phyloP scores from a whole-genome alignment of 202 grass and related monocot species.

The Setaria viridis region DNA sequence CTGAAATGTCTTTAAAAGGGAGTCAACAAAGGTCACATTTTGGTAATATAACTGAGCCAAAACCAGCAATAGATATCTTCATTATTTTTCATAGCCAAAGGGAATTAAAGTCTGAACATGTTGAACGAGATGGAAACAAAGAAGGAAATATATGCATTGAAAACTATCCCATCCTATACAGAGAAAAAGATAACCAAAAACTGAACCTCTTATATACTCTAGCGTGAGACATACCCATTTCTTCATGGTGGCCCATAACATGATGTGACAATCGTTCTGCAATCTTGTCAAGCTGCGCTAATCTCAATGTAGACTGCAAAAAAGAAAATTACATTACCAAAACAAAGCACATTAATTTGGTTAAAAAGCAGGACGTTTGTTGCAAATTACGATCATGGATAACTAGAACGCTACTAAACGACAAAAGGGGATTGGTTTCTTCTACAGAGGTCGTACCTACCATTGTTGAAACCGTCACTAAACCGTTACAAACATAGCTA shows the following conservation, averaged over 20 bases:
- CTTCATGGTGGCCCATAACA: constrained; percentile 97
- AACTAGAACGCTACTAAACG: constrained; percentile 38
- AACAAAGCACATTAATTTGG: constrained; percentile 5
- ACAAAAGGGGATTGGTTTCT: neutral
- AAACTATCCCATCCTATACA: constrained; percentile 6
- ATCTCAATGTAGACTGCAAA: constrained; percentile 85
- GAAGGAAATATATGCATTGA: constrained; percentile 16
- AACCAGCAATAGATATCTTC: constrained; percentile 12
- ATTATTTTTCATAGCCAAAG: constrained; percentile 41
- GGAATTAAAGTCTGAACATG: constrained; percentile 26
- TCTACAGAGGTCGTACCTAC: neutral
- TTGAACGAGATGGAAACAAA: neutral
- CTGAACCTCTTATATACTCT: constrained; percentile 25
- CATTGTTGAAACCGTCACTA: neutral
- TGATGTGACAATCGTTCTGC: constrained; percentile 84
- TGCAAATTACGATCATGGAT: constrained; percentile 14
- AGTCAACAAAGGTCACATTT: constrained; percentile 20
- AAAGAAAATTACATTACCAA: constrained; percentile 37
- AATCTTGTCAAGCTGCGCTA: constrained; percentile 96
- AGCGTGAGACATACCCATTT: constrained; percentile 82
- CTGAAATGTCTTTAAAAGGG: constrained; percentile 39
- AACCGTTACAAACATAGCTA: constrained; percentile 10
- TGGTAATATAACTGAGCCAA: constrained; percentile 10
- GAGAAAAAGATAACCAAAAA: constrained; percentile 36
- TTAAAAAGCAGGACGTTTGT: constrained; percentile 4